Conservation (phyloP, 2,329 filamentous ascomycete species). For the Sporothrix pseudoabietina region DNA sequence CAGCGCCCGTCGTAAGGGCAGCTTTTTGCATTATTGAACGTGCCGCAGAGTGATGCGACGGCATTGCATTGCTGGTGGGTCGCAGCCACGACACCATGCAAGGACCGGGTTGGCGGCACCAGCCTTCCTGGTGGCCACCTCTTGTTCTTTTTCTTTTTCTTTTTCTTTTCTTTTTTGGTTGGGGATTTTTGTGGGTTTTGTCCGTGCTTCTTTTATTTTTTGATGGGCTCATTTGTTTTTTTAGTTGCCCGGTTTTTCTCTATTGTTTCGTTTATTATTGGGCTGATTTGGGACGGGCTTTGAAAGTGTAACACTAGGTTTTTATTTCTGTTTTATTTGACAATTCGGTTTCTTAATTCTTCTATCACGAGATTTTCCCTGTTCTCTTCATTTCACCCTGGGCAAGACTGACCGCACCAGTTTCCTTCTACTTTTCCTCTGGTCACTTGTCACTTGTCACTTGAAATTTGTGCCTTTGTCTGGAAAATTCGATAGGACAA, state of each 20-base stretch:
- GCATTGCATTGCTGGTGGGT: background rate
- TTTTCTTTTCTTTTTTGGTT: background rate
- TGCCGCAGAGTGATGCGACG: too few species aligned
- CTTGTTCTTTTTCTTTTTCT: background rate
- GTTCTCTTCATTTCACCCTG: background rate
- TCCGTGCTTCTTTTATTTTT: background rate
- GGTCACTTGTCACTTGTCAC: too few species aligned
- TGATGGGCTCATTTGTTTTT: background rate
- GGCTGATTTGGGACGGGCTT: background rate
- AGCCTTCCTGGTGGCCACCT: background rate
- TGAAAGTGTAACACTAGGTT: slow-evolving; percentile 18
- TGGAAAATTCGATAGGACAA: too few species aligned
- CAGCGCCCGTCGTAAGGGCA: slow-evolving; percentile 25
- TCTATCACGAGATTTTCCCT: background rate
- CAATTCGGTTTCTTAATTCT: background rate
- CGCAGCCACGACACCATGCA: background rate
- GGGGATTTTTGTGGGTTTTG: background rate
- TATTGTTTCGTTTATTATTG: background rate
- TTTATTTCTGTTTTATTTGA: background rate
- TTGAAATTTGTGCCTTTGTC: too few species aligned
- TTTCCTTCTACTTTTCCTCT: background rate
- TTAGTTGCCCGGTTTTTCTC: background rate
- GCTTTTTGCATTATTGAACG: too few species aligned
- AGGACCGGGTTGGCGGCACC: background rate
- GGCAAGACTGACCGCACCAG: too few species aligned